Evolutionary conservation across 495 filamentous ascomycete species (phyloP), one percentile per base, ranked within the genome.

Genomic region (Choiromyces venosus): DNA sequence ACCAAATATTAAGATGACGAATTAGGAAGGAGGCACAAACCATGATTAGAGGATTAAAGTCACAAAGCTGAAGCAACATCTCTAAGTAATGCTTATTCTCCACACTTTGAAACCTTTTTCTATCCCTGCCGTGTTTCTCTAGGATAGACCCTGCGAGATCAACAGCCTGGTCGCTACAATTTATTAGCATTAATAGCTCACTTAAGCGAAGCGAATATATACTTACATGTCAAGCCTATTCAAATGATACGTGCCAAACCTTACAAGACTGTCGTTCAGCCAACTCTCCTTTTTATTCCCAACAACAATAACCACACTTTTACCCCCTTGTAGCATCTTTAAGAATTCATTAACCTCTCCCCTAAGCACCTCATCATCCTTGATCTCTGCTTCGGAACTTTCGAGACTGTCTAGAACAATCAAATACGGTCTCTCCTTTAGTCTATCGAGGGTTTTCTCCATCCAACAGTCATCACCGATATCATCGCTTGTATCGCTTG

Each of bases 321-420:
- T 69, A 18, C 75, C 75, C 36, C 73, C 75, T 0, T 75, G 66
- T 21, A 77, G 46, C n/a, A 46, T 68, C n/a, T 67, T 65, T 33
- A 77, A 42, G 37, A 77, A 77, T 25, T 76, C 75, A 35, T 76
- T 77, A 7, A 76, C 68, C 66, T 75, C 75, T 19, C 69, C 65
- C 12, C 68, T 77, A 7, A 76, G 21, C 3, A 37, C 52, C 42
- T 75, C 72, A 18, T 74, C 61, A 35, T 76, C 66, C 25, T 71
- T 70, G 19, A 70, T 39, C 37, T 64, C 56, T 18, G 75, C 73
- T 40, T 76, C 44, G 6, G 75, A 76, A 14, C 68, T 67, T 39
- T 77, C 75, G 16, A 77, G 37, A 70, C 73, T 76, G 35, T 77
- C 75, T 35, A 77, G 74, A 29, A 66, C 69, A 56, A 77, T 72